Evolutionary conservation across 2,329 filamentous ascomycete genomes (phyloP).

Genomic region (Botrytis byssoidea): DNA sequence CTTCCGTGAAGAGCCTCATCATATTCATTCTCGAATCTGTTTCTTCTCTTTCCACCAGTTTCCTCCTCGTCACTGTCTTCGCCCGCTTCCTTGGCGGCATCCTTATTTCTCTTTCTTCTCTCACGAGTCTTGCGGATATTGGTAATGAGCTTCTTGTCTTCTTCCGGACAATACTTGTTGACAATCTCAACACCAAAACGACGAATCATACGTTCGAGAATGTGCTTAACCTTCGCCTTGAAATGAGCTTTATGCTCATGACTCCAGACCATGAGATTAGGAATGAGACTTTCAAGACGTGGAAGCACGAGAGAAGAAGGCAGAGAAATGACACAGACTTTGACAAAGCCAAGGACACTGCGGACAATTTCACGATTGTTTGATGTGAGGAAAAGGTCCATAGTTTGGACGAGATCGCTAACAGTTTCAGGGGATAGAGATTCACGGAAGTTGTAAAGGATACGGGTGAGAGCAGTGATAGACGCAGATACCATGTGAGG

Average conservation of each 20-base stretch:
- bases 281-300: constrained; percentile 73
- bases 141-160: constrained; percentile 82
- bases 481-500: constrained; percentile 97
- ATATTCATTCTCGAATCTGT: constrained; percentile 86
- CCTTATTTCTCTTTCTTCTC: constrained; percentile 85
- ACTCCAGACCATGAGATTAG: constrained; percentile 92
- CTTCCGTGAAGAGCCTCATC: constrained; percentile 83
- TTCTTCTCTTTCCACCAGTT: constrained; percentile 49
- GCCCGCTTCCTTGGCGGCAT: constrained; percentile 57
- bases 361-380: constrained; percentile 97
- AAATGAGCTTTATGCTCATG: constrained; percentile 98
- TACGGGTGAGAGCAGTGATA: constrained; percentile 91
- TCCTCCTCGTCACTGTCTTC: constrained; percentile 58
- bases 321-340: constrained; percentile 87
- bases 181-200: constrained; percentile 83
- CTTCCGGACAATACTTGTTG: constrained; percentile 77
- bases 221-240: constrained; percentile 96
- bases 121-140: constrained; percentile 97
- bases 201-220: constrained; percentile 89
- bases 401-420: constrained; percentile 83
- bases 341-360: constrained; percentile 92
- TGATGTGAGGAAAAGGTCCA: constrained; percentile 93
- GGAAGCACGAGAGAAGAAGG: constrained; percentile 77
- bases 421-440: constrained; percentile 68
- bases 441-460: constrained; percentile 86